phyloP scores from a whole-genome alignment of 73 alveolate genomes.

The Urostyla sp. region DNA sequence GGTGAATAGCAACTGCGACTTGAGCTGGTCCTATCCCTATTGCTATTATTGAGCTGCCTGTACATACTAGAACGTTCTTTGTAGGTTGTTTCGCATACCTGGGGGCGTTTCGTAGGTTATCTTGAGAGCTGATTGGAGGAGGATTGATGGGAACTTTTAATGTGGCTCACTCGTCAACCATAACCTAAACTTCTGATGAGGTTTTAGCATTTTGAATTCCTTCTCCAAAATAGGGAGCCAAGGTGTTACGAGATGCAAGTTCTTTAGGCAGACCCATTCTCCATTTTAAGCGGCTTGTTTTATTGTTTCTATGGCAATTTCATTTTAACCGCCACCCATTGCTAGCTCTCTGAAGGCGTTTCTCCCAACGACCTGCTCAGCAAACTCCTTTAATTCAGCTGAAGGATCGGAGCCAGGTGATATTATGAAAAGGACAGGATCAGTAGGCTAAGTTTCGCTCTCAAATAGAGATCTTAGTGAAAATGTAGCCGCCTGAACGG shows the following conservation, averaged over 20 bases:
- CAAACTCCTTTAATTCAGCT: conserved; percentile 99
- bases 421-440: conserved; percentile 97
- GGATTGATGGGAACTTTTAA: conserved; percentile 98
- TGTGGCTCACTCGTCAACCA: conserved; percentile 99
- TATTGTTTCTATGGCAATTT: conserved; percentile 92
- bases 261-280: conserved; percentile 99
- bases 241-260: conserved; percentile 98
- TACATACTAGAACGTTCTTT: conserved; percentile 96
- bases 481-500: conserved; percentile 97
- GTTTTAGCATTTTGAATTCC: conserved; percentile 91
- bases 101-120: conserved; percentile 99
- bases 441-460: conserved; percentile 87
- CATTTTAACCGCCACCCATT: conserved; percentile 99
- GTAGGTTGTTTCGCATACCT: conserved; percentile 98
- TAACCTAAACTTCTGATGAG: conserved; percentile 97
- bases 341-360: conserved; percentile 98
- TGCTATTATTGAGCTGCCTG: conserved; percentile 85
- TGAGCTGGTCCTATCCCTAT: conserved; percentile 86
- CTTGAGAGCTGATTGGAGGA: conserved; percentile 96
- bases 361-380: conserved; percentile 94
- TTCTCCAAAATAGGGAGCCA: conserved; percentile 99
- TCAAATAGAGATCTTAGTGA: conserved; percentile 88
- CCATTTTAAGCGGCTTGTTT: conserved; percentile 98
- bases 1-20: conserved; percentile 94
- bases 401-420: conserved; percentile 99